phyloP scores from a whole-genome alignment of 2,329 filamentous ascomycete species.

The Pseudomassariella vexata region DNA sequence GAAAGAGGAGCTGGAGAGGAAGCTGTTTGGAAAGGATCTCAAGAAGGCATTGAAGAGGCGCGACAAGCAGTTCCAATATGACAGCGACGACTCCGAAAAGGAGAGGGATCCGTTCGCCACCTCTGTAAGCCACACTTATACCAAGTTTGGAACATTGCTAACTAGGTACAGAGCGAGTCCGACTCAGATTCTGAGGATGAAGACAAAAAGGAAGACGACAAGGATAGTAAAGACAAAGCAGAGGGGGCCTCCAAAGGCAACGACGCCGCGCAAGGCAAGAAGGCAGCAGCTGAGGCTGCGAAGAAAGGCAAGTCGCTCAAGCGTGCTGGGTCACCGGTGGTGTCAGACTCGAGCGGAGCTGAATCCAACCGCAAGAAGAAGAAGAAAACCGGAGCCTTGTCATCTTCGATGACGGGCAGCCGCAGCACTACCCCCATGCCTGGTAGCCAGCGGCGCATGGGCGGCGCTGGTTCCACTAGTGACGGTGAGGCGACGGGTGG shows the following conservation, averaged over 20 bases:
- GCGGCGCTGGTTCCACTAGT: slow-evolving; percentile 56
- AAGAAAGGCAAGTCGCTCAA: slow-evolving; percentile 65
- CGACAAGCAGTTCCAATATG: slow-evolving; percentile 83
- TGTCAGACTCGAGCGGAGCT: slow-evolving; percentile 87
- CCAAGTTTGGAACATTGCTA: slow-evolving; percentile 18
- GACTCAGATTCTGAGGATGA: slow-evolving; percentile 35
- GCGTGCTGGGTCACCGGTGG: slow-evolving; percentile 77
- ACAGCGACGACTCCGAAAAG: slow-evolving; percentile 51
- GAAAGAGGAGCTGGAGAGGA: slow-evolving; percentile 63
- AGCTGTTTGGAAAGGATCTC: slow-evolving; percentile 68
- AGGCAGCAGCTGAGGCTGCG: slow-evolving; percentile 35
- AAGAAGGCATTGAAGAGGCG: slow-evolving; percentile 78
- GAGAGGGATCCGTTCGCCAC: slow-evolving; percentile 49
- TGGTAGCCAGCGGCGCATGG: slow-evolving; percentile 34
- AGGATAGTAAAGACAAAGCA: slow-evolving; percentile 41
- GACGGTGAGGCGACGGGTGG: slow-evolving; percentile 68
- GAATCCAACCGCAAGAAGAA: slow-evolving; percentile 81
- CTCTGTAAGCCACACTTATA: slow-evolving; percentile 32
- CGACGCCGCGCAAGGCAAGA: slow-evolving; percentile 47
- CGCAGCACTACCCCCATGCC: slow-evolving; percentile 51
- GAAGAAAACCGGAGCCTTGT: slow-evolving; percentile 50
- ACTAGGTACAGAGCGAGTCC: slow-evolving; percentile 22
- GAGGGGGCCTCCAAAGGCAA: slow-evolving; percentile 64
- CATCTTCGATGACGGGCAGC: slow-evolving; percentile 41
- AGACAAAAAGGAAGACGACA: slow-evolving; percentile 44